Evolutionary conservation across 768 basidiomycete species (phyloP).

Genomic region (Psilocybe cubensis): DNA sequence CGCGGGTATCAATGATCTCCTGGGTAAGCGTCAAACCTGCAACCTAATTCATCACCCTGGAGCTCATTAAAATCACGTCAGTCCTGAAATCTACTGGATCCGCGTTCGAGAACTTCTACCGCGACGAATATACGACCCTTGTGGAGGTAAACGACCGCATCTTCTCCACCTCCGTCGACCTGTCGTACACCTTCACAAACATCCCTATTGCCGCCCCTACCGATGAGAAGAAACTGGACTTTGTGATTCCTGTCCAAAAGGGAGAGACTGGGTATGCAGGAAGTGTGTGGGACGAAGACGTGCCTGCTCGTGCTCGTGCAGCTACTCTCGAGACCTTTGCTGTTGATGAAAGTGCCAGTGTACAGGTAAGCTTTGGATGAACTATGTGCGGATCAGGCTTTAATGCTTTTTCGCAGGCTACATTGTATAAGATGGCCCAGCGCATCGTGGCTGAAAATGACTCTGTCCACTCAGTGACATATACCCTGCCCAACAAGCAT

Average conservation of each 20-base stretch:
- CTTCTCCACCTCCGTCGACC: conserved; percentile 86
- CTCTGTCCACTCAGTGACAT: conserved; percentile 62
- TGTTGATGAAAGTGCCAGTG: conserved; percentile 86
- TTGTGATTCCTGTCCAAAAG: conserved; percentile 42
- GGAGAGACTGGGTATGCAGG: conserved; percentile 42
- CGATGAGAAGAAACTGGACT: conserved; percentile 57
- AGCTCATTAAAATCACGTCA: conserved; percentile 30
- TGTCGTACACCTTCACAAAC: conserved; percentile 65
- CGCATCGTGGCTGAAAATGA: conserved; percentile 69
- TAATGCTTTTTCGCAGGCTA: conserved; percentile 59
- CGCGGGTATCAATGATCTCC: conserved; percentile 76
- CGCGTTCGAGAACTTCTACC: conserved; percentile 77
- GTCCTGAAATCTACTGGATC: conserved; percentile 93
- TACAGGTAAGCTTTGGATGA: conserved; percentile 61
- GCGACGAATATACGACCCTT: conserved; percentile 90
- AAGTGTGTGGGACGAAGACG: conserved; percentile 59
- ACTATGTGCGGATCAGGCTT: background rate
- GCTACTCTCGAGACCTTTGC: conserved; percentile 85
- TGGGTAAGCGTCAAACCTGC: conserved; percentile 52
- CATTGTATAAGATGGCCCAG: conserved; percentile 87
- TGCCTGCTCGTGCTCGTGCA: conserved; percentile 56
- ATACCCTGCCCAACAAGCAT: conserved; percentile 91
- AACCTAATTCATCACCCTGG: background rate
- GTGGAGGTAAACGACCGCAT: conserved; percentile 85
- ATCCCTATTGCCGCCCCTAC: conserved; percentile 48